Conservation (phyloP, 2,329 filamentous ascomycete genomes). For the Fusarium avenaceum region DNA sequence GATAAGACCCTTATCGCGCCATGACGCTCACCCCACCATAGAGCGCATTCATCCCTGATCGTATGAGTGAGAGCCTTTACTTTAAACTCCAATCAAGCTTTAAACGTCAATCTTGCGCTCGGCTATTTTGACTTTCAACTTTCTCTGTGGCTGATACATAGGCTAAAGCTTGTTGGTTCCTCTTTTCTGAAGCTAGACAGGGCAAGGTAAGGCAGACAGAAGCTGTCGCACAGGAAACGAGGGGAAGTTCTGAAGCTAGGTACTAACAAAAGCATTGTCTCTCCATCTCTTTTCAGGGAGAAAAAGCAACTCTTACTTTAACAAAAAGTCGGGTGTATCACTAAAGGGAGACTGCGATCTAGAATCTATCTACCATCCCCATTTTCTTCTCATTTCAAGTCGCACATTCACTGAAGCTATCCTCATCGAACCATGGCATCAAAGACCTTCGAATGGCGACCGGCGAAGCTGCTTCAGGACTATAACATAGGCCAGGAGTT, state of each 20-base stretch:
- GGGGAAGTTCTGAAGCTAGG: conserved; percentile 28
- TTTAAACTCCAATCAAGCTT: conserved; percentile 8
- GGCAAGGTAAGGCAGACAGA: conserved; percentile 2
- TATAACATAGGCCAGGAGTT: conserved; percentile 54
- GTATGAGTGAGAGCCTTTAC: conserved; percentile 15
- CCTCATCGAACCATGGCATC: conserved; percentile 40
- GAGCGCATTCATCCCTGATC: conserved; percentile 26
- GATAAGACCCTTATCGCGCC: conserved; percentile 41
- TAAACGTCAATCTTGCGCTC: conserved; percentile 4
- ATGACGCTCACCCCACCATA: conserved; percentile 39
- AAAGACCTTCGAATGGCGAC: conserved; percentile 57
- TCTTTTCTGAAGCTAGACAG: conserved; percentile 10
- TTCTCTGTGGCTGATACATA: conserved; percentile 20
- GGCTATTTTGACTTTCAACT: conserved; percentile 17
- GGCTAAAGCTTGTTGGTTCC: conserved; percentile 27
- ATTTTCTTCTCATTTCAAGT: background rate
- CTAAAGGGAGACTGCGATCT: background rate
- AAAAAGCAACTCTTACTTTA: conserved; percentile 23
- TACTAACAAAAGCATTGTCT: conserved; percentile 14
- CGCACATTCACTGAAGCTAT: conserved; percentile 4
- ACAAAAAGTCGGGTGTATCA: background rate
- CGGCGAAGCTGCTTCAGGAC: conserved; percentile 55
- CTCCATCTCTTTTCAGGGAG: conserved; percentile 2
- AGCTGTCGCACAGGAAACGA: conserved; percentile 41
- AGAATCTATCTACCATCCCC: background rate